Base-by-base conservation (phyloP, 176 grass and related monocot genomes). In the Guadua angustifolia region DNA sequence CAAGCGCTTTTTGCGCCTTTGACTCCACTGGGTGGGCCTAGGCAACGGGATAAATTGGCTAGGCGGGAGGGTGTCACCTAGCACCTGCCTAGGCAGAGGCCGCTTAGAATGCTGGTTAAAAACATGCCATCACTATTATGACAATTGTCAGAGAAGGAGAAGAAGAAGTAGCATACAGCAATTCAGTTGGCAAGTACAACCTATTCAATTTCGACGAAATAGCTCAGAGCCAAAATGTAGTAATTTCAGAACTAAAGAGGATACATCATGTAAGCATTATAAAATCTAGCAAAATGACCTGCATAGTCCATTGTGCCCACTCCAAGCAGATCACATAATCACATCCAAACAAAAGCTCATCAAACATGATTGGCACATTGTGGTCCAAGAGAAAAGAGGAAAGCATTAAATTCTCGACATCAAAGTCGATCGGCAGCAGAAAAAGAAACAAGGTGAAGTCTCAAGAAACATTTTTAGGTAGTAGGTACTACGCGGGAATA, bases 211-310 rank as follows among this genome's bases (percentile, higher is more conserved):
- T 71, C 51, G 39, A 18, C 1, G 2, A 74, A 49, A 74, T 24
- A 12, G 10, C 5, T 19, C 46, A n/a, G 16, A 12, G 18, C 17
- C 4, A 21, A 80, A 17, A 18, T 49, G 6, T 39, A 39, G 2
- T 57, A 29, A 81, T 16, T 18, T 18, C 12, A 55, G 35, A 81
- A 70, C n/a, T 1, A 16, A 81, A 7, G 11, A n/a, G 5, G 1
- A 15, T 51, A 24, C 70, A 75, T 51, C 70, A 9, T 40, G n/a
- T 17, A 26, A 84, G 8, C 5, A 55, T 5, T 53, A 74, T 8
- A 66, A 29, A 13, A 32, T 45, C 35, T 68, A 68, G 36, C 51
- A 84, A 66, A 76, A 32, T 58, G 69, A 72, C 55, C 15, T 21
- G 67, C 25, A 26, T 22, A 18, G 55, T 10, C 1, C 45, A 57